Percentiles rank a stretch among this genome's conserved stretches.
These are phyloP conservation scores for Centaurea solstitialis DNA, from an alignment of 129 eudicot genomes.

Conservation along the genomic window DNA sequence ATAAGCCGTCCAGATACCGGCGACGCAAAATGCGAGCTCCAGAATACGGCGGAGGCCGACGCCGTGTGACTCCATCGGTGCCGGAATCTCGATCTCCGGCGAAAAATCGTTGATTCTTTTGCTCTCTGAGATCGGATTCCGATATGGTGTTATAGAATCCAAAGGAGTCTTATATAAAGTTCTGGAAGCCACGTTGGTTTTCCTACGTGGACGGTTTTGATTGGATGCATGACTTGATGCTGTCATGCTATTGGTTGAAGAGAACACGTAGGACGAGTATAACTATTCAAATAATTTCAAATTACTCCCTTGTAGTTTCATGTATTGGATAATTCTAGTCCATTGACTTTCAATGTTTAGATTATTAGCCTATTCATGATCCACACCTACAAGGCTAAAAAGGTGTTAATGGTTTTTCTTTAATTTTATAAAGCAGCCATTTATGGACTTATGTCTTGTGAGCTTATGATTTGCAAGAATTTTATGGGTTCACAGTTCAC, in stretches of 20 bases:
- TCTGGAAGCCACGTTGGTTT: slow-evolving; percentile 14
- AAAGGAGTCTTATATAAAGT: slow-evolving; percentile 17
- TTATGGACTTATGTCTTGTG: no score
- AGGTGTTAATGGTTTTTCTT: no score
- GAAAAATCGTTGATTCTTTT: slow-evolving; percentile 5
- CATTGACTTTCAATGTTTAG: background rate
- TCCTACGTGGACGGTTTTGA: slow-evolving; percentile 9
- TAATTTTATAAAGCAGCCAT: no score
- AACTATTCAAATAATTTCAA: background rate
- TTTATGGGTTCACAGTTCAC: no score
- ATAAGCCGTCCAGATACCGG: slow-evolving; percentile 96
- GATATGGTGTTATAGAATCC: background rate
- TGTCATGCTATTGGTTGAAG: background rate
- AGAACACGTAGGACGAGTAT: slow-evolving; percentile 8
- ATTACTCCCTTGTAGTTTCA: background rate
- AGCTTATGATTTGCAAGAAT: no score
- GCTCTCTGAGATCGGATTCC: background rate
- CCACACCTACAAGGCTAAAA: no score
- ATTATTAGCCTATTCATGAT: background rate
- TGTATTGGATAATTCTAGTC: background rate
- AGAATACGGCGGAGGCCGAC: slow-evolving; percentile 82
- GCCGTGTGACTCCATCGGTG: slow-evolving; percentile 75
- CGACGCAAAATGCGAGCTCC: slow-evolving; percentile 75
- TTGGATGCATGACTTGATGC: background rate
- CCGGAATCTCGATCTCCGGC: slow-evolving; percentile 37